Evolutionary conservation across 305 asterid genomes (phyloP).

Genomic region (Solanum hybrid): DNA sequence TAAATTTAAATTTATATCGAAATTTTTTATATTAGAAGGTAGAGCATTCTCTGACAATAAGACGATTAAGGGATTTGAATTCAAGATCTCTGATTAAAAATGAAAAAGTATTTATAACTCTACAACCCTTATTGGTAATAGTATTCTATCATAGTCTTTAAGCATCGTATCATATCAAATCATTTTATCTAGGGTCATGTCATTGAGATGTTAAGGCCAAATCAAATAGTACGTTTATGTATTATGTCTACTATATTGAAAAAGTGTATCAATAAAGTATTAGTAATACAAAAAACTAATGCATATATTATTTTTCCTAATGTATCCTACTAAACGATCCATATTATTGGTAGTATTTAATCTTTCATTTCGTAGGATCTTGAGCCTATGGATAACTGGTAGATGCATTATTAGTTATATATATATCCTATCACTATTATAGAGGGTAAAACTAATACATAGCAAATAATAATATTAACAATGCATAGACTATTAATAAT

Average conservation of each 20-base stretch:
- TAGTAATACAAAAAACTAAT: too few relatives aligned
- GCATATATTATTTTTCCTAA: too few relatives aligned
- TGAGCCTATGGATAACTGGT: background rate
- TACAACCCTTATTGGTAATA: background rate
- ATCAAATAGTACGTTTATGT: too few relatives aligned
- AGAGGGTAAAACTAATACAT: background rate
- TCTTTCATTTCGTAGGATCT: background rate
- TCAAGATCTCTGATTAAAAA: rapidly evolving
- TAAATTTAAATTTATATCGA: too few relatives aligned
- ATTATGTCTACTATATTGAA: too few relatives aligned
- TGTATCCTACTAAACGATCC: too few relatives aligned
- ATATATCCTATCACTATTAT: background rate
- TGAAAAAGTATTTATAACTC: too few relatives aligned
- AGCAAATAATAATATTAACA: background rate
- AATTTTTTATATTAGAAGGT: too few relatives aligned
- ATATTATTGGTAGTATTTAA: too few relatives aligned
- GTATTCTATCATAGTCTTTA: background rate
- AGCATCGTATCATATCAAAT: background rate
- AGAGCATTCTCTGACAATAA: rapidly evolving
- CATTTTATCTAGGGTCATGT: background rate
- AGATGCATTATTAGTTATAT: background rate
- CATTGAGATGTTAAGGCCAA: background rate
- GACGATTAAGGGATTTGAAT: rapidly evolving
- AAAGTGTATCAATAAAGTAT: too few relatives aligned
- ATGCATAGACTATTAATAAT: background rate